A percentile compares a stretch with the other conserved stretches of the same genome.
These are phyloP conservation scores for Coniella vitis DNA, from an alignment of 2,329 filamentous ascomycete genomes.

Conservation along the genomic window DNA sequence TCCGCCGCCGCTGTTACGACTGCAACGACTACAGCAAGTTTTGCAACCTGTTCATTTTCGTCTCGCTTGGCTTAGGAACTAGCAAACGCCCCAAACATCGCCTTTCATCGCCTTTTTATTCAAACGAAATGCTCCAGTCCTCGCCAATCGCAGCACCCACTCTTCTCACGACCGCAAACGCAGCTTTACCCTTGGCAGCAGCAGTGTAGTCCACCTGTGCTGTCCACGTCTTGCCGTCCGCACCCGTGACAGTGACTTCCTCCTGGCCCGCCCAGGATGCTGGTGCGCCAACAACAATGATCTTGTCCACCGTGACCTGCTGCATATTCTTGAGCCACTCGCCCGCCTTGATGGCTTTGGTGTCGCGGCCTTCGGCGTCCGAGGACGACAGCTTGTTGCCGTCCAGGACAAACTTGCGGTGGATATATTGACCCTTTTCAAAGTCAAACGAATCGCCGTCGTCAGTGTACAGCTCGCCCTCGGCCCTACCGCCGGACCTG, in stretches of 20 bases:
- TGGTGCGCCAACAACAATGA: constrained; percentile 77
- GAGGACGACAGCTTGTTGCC: constrained; percentile 57
- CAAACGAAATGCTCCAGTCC: constrained; percentile 43
- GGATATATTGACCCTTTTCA: constrained; percentile 77
- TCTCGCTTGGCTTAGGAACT: no score
- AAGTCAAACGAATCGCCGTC: constrained; percentile 92
- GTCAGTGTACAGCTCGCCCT: constrained; percentile 82
- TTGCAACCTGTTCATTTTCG: no score
- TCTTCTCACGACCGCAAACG: constrained; percentile 46
- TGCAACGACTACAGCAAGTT: no score
- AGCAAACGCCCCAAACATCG: no score
- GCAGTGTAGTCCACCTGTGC: constrained; percentile 54
- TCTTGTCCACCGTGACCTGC: constrained; percentile 71
- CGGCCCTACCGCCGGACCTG: constrained; percentile 55
- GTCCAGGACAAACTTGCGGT: constrained; percentile 68
- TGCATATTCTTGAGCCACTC: constrained; percentile 75
- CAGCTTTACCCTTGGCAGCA: constrained; percentile 38
- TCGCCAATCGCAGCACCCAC: constrained; percentile 45
- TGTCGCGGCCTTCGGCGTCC: constrained; percentile 53
- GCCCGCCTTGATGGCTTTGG: constrained; percentile 56
- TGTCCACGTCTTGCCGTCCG: constrained; percentile 43
- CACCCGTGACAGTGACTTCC: constrained; percentile 49
- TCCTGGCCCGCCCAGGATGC: constrained; percentile 60
- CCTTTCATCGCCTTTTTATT: constrained; percentile 18
- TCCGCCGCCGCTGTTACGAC: no score